Conservation (phyloP, 805 yeast genomes). For the Myxozyma nipponensis region DNA sequence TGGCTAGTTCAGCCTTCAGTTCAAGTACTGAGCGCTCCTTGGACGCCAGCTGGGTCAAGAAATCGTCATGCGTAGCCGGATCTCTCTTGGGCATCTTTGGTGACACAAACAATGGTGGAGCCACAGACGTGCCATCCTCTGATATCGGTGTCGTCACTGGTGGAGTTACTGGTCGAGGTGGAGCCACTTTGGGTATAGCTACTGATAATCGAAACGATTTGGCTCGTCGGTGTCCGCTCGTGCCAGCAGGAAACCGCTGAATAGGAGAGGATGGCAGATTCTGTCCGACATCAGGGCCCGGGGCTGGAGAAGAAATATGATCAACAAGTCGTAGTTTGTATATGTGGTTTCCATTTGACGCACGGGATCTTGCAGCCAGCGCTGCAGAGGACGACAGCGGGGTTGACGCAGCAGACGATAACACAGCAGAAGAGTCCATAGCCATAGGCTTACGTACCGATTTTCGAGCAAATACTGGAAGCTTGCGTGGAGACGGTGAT, state of each 20-base stretch:
- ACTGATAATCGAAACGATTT: slow-evolving; percentile 16
- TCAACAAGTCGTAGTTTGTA: slow-evolving; percentile 25
- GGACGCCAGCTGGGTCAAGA: slow-evolving; percentile 38
- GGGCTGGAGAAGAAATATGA: slow-evolving; percentile 7
- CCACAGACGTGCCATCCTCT: slow-evolving; percentile 1
- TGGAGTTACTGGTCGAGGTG: slow-evolving; percentile 11
- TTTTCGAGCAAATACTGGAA: not conserved
- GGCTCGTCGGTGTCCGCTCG: slow-evolving; percentile 17
- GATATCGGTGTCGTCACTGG: slow-evolving; percentile 7
- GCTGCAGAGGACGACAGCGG: slow-evolving; percentile 2
- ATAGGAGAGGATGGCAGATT: too few relatives aligned
- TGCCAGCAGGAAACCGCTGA: not conserved
- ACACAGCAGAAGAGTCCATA: not conserved
- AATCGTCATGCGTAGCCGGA: slow-evolving; percentile 9
- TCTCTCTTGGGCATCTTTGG: slow-evolving; percentile 19
- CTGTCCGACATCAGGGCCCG: too few relatives aligned
- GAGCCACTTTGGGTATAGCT: slow-evolving; percentile 15
- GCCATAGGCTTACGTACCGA: not conserved
- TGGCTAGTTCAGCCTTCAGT: slow-evolving; percentile 36
- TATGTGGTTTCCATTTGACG: slow-evolving; percentile 21
- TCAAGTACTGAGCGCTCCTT: slow-evolving; percentile 41
- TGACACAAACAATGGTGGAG: slow-evolving; percentile 20
- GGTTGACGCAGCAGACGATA: slow-evolving; percentile 6
- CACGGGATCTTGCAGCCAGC: slow-evolving; percentile 16
- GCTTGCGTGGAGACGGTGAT: not conserved